Evolutionary conservation across 805 yeast species (phyloP).

Genomic region (Clavispora vitiphila): DNA sequence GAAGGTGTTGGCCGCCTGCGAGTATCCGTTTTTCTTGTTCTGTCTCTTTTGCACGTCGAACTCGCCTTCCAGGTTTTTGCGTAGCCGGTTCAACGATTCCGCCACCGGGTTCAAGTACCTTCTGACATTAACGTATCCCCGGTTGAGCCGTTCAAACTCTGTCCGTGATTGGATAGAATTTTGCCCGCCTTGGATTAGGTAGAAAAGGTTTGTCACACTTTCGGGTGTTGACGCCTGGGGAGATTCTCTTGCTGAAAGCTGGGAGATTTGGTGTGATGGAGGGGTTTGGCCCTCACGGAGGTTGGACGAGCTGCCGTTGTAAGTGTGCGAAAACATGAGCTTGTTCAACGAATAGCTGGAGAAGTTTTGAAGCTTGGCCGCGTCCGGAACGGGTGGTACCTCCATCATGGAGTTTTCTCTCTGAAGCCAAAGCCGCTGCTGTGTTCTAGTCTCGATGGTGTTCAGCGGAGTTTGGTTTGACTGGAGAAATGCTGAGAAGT

Average conservation of each 20-base stretch:
- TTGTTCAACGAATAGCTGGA: slow-evolving; percentile 37
- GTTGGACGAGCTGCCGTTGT: slow-evolving; percentile 16
- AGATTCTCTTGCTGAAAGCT: background rate
- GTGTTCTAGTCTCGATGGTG: slow-evolving; percentile 61
- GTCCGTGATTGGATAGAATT: slow-evolving; percentile 58
- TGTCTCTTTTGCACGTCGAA: slow-evolving; percentile 19
- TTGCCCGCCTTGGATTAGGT: slow-evolving; percentile 22
- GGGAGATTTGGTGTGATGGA: background rate
- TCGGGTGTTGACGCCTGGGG: background rate
- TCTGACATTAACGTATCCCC: slow-evolving; percentile 67
- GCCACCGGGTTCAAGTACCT: slow-evolving; percentile 67
- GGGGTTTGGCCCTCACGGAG: slow-evolving; percentile 4
- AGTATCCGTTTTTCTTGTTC: slow-evolving; percentile 8
- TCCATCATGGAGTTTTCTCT: slow-evolving; percentile 69
- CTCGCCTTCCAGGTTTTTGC: slow-evolving; percentile 15
- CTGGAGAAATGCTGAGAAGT: slow-evolving; percentile 35
- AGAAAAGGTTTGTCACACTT: slow-evolving; percentile 10
- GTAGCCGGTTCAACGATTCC: slow-evolving; percentile 53
- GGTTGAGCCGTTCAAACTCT: slow-evolving; percentile 73
- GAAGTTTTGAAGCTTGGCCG: slow-evolving; percentile 27
- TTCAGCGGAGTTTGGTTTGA: slow-evolving; percentile 1
- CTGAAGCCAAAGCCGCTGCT: slow-evolving; percentile 80
- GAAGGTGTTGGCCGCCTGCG: slow-evolving; percentile 23
- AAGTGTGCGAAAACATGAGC: slow-evolving; percentile 33
- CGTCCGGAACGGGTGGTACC: slow-evolving; percentile 31